Base-by-base conservation (phyloP, 495 filamentous ascomycete genomes). In the Hapsidospora chrysogenum region DNA sequence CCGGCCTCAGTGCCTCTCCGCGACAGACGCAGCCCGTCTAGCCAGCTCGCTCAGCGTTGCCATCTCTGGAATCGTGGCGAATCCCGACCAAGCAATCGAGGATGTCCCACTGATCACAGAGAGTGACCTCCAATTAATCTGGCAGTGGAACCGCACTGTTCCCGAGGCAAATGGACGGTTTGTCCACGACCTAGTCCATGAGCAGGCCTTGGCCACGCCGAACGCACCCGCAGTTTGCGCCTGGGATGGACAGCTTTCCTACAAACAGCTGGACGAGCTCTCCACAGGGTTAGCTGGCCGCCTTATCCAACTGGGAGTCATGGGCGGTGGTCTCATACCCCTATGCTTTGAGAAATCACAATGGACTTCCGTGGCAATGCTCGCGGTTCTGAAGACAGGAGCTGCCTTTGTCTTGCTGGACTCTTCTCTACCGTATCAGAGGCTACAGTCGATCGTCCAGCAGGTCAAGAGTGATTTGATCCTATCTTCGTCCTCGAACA, bases 191-290 rank as follows among this genome's bases (percentile, higher is more conserved):
- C 35, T 46, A 0, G 42, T 55, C 33, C 39, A 38, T 28, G 40
- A 38, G 9, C 33, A 35, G 9, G 38, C 37, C 9, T 15, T 18
- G 8, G 36, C 33, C n/a, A 41, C 42, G 28, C 47, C 44, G 0
- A 38, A 39, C 4, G 40, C 29, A 9, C 26, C 38, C 27, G 50
- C 52, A 2, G 38, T 56, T 4, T 43, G 41, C 37, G 48, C 50
- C 18, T 74, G 72, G 70, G 72, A 76, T 53, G 70, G 68, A 17
- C 58, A 41, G 6, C 40, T 76, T 20, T 66, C 63, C 0, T 75
- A 60, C 42, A 41, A 31, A 3, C 54, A 75, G 38, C 49, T 77
- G 17, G 63, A 70, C 19, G 27, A 36, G 7, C 39, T 61, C n/a
- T 47, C 64, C 45, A 51, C 21, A 40, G 48, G 42, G 23, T 38